Evolutionary conservation across 805 yeast genomes (phyloP), one percentile per base, ranked within the genome.

Genomic region (Torulaspora indica): DNA sequence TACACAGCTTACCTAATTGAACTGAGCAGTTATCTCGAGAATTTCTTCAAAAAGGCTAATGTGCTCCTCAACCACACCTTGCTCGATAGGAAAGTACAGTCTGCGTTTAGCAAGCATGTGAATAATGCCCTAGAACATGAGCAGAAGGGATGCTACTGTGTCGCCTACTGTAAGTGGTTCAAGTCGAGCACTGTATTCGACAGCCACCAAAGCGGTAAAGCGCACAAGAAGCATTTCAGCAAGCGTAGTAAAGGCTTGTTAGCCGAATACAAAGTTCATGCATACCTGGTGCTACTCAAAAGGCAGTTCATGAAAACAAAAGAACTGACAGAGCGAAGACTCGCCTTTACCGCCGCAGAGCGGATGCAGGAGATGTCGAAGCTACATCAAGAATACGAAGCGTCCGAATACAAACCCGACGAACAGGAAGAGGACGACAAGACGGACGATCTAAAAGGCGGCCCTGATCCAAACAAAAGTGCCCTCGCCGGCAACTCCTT

Each of bases 171-270:
- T 23, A 83, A 78, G 56, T 45, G 55, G 14, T 89, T 86, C 58
- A 67, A 84, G 10, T 82, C 82, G 41, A 67, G 67, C 22, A 66
- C 88, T 0, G 93, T 85, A 0, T 89, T 71, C 58, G 64, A 74
- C 3, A 80, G 76, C 2, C 97, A 91, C 69, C 62, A 87, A 20
- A 47, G 55, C 1, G 95, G 96, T 1, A 85, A 84, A 58, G 82
- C 81, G 53, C 97, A 91, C 59, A 66, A 72, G 45, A 82, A 79
- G 52, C 78, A 78, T 30, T 58, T 53, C 0, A 55, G 48, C 20
- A 57, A 52, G 15, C 52, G 58, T 7, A 53, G 52, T 28, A 46
- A 56, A 2, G 45, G 62, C 6, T 53, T 64, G 5, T 50, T 52
- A 6, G 53, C 62, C n/a, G 81, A 77, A 49, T 69, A 57, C 49